A percentile compares a stretch with the other conserved stretches of the same genome.
These are phyloP conservation scores for Sclerotinia trifoliorum DNA, from an alignment of 2,329 filamentous ascomycete genomes.

Conservation along the genomic window DNA sequence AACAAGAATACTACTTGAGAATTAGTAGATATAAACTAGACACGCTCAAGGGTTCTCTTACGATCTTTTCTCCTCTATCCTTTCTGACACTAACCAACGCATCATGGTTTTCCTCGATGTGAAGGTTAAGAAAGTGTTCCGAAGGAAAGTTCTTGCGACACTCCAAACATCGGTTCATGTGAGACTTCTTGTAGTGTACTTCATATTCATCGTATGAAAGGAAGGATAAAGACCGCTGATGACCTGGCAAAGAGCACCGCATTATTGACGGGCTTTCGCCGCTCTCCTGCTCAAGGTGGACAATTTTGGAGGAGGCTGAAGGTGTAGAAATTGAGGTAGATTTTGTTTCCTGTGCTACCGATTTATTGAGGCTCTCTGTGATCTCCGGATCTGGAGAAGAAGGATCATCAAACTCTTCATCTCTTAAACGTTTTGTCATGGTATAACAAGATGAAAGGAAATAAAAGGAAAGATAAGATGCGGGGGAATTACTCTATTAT, in stretches of 20 bases:
- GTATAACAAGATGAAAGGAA: slow-evolving; percentile 29
- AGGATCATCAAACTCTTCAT: slow-evolving; percentile 48
- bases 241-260: slow-evolving; percentile 79
- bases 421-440: slow-evolving; percentile 62
- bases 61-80: slow-evolving; percentile 82
- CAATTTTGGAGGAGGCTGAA: slow-evolving; percentile 51
- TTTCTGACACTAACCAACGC: slow-evolving; percentile 68
- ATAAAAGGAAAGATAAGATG: slow-evolving; percentile 25
- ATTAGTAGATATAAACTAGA: slow-evolving; percentile 2
- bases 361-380: slow-evolving; percentile 23
- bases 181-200: slow-evolving; percentile 75
- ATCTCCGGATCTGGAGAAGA: slow-evolving; percentile 42
- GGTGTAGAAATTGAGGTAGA: slow-evolving; percentile 32
- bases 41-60: slow-evolving; percentile 47
- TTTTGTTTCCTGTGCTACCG: slow-evolving; percentile 31
- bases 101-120: slow-evolving; percentile 92
- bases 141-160: slow-evolving; percentile 89
- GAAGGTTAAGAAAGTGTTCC: slow-evolving; percentile 72
- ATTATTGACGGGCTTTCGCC: slow-evolving; percentile 51
- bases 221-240: slow-evolving; percentile 70
- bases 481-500: slow-evolving; percentile 42
- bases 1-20: slow-evolving; percentile 73
- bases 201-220: slow-evolving; percentile 78
- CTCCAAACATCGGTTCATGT: slow-evolving; percentile 80
- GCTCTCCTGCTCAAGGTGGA: slow-evolving; percentile 61